Conservation (phyloP, 2,329 filamentous ascomycete genomes). For the Periconia digitata region DNA sequence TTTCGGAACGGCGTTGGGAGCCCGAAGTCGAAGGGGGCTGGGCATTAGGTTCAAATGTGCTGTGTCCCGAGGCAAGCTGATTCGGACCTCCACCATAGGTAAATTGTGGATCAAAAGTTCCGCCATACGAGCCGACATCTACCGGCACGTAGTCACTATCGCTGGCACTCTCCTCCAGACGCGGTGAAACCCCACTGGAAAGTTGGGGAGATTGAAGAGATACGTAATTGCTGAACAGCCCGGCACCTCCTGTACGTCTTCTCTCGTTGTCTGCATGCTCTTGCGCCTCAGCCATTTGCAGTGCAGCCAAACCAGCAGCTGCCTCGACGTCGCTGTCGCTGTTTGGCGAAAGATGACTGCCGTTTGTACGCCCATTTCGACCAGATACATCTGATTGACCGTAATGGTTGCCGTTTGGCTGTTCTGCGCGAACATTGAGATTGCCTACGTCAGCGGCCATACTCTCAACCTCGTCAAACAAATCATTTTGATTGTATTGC, state of each 20-base stretch:
- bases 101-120: slow-evolving; percentile 66
- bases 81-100: slow-evolving; percentile 60
- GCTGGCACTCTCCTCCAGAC: slow-evolving; percentile 39
- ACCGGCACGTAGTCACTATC: slow-evolving; percentile 73
- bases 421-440: slow-evolving; percentile 41
- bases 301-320: slow-evolving; percentile 77
- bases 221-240: slow-evolving; percentile 54
- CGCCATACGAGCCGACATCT: slow-evolving; percentile 74
- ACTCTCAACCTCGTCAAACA: slow-evolving; percentile 60
- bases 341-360: slow-evolving; percentile 46
- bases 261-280: slow-evolving; percentile 64
- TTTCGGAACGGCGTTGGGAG: slow-evolving; percentile 48
- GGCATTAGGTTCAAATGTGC: slow-evolving; percentile 33
- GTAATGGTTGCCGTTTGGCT: slow-evolving; percentile 35
- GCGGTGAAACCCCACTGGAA: slow-evolving; percentile 27
- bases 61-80: slow-evolving; percentile 40
- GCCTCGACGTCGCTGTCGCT: slow-evolving; percentile 84
- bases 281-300: slow-evolving; percentile 79
- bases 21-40: slow-evolving; percentile 48
- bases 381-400: slow-evolving; percentile 23
- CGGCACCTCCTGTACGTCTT: slow-evolving; percentile 59
- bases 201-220: slow-evolving; percentile 47
- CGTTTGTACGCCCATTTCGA: slow-evolving; percentile 50
- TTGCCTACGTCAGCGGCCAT: slow-evolving; percentile 41
- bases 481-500: slow-evolving; percentile 53